phyloP scores from a whole-genome alignment of 768 basidiomycete species.

The Mycena amicta region DNA sequence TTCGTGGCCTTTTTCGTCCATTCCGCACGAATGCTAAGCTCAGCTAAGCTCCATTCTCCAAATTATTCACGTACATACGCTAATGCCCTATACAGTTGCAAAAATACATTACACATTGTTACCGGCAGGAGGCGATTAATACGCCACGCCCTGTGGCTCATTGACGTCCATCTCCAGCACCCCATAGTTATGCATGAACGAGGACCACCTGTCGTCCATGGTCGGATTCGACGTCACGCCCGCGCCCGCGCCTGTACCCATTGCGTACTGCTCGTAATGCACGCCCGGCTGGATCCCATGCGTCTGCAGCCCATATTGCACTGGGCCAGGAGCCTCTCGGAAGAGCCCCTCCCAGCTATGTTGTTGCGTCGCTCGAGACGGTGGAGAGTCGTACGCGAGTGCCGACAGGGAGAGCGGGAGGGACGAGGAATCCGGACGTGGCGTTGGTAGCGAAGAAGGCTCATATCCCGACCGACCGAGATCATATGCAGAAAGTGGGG shows the following conservation, averaged over 20 bases:
- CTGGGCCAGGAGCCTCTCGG: conserved; percentile 35
- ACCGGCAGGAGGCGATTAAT: no score
- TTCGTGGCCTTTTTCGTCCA: no score
- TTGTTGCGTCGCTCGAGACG: conserved; percentile 9
- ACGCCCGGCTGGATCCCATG: conserved; percentile 16
- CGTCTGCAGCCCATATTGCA: neutral
- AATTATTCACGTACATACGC: no score
- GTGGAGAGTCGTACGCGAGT: neutral
- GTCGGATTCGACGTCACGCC: conserved; percentile 1
- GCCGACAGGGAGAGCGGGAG: conserved; percentile 8
- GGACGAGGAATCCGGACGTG: neutral
- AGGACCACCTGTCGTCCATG: conserved; percentile 44
- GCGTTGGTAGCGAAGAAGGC: neutral
- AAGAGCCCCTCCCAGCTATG: conserved; percentile 41
- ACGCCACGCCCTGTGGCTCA: no score
- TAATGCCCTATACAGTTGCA: no score
- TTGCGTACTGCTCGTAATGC: neutral
- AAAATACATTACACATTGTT: no score
- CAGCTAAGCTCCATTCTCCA: no score
- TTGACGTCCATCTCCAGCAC: conserved; percentile 19
- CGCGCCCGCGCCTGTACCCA: conserved; percentile 16
- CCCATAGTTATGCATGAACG: conserved; percentile 40
- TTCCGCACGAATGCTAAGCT: no score
- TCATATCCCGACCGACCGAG: no score
- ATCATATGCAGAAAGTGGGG: neutral